Evolutionary conservation across 2,329 filamentous ascomycete genomes (phyloP).

Genomic region (Ilyonectria robusta): DNA sequence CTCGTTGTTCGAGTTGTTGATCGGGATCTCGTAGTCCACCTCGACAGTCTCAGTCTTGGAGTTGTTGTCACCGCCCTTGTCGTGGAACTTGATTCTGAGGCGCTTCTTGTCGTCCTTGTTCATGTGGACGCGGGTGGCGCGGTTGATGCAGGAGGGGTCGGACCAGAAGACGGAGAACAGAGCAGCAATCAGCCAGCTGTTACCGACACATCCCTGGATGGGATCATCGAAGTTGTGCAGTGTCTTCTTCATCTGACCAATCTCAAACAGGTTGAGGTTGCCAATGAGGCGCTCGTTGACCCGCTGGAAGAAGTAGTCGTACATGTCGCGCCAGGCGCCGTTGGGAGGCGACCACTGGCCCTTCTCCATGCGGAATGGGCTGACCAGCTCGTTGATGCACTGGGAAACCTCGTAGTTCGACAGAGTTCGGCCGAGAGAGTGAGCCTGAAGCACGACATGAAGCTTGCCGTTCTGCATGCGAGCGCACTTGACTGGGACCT

Average conservation of each 20-base stretch:
- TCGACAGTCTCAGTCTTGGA: conserved; percentile 55
- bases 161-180: conserved; percentile 63
- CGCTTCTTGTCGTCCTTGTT: conserved; percentile 47
- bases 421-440: conserved; percentile 53
- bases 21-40: conserved; percentile 60
- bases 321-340: conserved; percentile 58
- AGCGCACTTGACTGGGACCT: conserved; percentile 56
- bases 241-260: conserved; percentile 39
- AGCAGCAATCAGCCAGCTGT: conserved; percentile 61
- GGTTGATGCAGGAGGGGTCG: conserved; percentile 58
- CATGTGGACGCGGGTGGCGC: conserved; percentile 47
- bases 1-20: conserved; percentile 60
- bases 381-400: conserved; percentile 58
- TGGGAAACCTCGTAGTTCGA: conserved; percentile 57
- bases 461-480: conserved; percentile 62
- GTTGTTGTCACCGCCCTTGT: conserved; percentile 61
- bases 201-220: conserved; percentile 57
- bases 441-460: conserved; percentile 55
- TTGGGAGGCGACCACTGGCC: conserved; percentile 57
- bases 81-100: conserved; percentile 56
- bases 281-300: conserved; percentile 51
- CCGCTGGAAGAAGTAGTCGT: conserved; percentile 53
- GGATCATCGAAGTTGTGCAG: conserved; percentile 57
- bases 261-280: conserved; percentile 50
- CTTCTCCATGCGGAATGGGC: conserved; percentile 53